Percentiles rank a stretch among this genome's conserved stretches.
phyloP scores from a whole-genome alignment of 73 alveolate genomes.

The Paramecium primaurelia region DNA sequence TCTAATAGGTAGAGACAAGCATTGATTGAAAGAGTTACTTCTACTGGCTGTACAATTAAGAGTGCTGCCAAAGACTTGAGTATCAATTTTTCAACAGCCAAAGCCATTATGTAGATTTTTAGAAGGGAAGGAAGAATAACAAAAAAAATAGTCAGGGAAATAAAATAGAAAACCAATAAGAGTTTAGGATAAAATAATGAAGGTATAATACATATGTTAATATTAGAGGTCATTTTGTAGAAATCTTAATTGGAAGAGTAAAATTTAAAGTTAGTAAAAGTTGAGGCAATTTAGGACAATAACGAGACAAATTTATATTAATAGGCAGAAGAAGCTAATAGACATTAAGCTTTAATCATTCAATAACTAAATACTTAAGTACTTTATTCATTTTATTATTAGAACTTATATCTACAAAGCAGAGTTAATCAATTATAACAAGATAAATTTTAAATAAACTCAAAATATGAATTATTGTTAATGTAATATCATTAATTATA shows the following conservation, averaged over 20 bases:
- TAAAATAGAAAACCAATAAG: background rate
- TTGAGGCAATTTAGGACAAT: background rate
- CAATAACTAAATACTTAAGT: background rate
- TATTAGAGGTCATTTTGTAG: background rate
- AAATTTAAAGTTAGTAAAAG: background rate
- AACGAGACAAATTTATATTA: background rate
- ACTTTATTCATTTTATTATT: background rate
- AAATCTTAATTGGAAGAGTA: background rate
- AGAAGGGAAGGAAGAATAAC: slow-evolving; percentile 24
- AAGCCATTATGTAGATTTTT: background rate
- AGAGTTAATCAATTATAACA: background rate
- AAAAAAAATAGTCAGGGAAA: background rate
- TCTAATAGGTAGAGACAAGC: background rate
- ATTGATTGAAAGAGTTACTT: background rate
- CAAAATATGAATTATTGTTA: background rate
- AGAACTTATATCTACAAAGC: background rate
- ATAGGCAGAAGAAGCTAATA: background rate
- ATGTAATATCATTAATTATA: background rate
- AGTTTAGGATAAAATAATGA: background rate
- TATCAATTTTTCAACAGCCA: slow-evolving; percentile 27
- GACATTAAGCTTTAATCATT: background rate
- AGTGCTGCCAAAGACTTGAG: background rate
- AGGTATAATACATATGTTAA: background rate
- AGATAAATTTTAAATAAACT: background rate
- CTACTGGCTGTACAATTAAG: slow-evolving; percentile 42